These are phyloP conservation scores for Thielaviopsis populi DNA, from an alignment of 2,329 filamentous ascomycete species.

Conservation along the genomic window DNA sequence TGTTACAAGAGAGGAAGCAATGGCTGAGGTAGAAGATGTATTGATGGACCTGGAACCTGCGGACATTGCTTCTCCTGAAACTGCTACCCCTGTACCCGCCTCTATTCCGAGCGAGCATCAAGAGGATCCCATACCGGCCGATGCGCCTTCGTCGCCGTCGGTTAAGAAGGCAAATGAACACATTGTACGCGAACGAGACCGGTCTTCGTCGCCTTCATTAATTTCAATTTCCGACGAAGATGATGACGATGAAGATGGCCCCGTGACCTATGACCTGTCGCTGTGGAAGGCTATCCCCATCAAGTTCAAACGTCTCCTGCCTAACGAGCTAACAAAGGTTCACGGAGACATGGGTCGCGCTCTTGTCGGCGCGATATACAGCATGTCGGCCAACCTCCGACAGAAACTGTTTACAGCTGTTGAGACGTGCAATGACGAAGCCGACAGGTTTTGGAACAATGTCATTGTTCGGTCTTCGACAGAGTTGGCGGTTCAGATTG, in stretches of 20 bases:
- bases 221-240: slow-evolving; percentile 21
- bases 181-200: slow-evolving; percentile 20
- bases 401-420: slow-evolving; percentile 3
- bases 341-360: slow-evolving; percentile 7
- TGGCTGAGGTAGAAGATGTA: slow-evolving; percentile 17
- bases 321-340: background rate
- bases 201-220: background rate
- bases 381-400: slow-evolving; percentile 2
- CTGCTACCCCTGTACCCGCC: background rate
- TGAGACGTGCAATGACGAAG: background rate
- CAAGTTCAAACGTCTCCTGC: slow-evolving; percentile 9
- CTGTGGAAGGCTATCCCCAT: slow-evolving; percentile 9
- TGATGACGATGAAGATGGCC: slow-evolving; percentile 18
- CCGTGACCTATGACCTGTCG: slow-evolving; percentile 7
- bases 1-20: background rate
- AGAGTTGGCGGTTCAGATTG: slow-evolving; percentile 2
- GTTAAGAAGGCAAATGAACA: slow-evolving; percentile 21
- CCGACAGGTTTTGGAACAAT: slow-evolving; percentile 3
- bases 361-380: slow-evolving; percentile 7
- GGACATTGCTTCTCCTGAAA: background rate
- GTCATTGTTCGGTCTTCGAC: background rate
- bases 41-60: background rate
- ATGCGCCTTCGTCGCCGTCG: slow-evolving; percentile 19
- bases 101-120: slow-evolving; percentile 11
- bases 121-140: background rate